Percentiles rank a stretch among this genome's conserved stretches.
Conservation (phyloP, 2,329 filamentous ascomycete genomes). For the Ceratocystis lukuohia region DNA sequence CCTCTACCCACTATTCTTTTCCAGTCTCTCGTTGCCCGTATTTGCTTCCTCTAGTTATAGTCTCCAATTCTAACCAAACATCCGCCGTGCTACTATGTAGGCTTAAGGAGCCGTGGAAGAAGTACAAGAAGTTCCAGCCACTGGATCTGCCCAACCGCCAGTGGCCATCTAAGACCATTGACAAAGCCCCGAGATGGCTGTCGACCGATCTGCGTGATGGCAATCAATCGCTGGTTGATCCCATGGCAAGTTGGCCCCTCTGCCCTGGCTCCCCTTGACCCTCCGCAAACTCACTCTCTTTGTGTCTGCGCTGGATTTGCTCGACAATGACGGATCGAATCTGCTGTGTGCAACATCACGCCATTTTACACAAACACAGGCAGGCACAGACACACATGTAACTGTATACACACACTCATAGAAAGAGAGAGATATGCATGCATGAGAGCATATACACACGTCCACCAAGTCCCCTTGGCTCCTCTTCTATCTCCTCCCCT, state of each 20-base stretch:
- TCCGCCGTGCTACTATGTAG: slow-evolving; percentile 26
- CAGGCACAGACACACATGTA: not conserved
- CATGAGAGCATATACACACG: not conserved
- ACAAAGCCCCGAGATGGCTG: slow-evolving; percentile 82
- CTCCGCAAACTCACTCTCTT: not conserved
- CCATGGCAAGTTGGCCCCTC: slow-evolving; percentile 53
- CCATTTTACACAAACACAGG: not conserved
- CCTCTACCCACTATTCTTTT: not conserved
- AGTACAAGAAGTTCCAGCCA: slow-evolving; percentile 56
- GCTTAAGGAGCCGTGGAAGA: slow-evolving; percentile 64
- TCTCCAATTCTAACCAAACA: too few relatives aligned
- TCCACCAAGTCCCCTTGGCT: not conserved
- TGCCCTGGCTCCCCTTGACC: not conserved
- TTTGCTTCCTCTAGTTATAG: slow-evolving; percentile 7
- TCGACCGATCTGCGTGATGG: slow-evolving; percentile 81
- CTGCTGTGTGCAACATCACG: not conserved
- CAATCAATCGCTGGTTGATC: slow-evolving; percentile 84
- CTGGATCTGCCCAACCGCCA: slow-evolving; percentile 52
- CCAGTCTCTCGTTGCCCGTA: not conserved
- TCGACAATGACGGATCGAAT: not conserved
- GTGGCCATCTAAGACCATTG: slow-evolving; percentile 74
- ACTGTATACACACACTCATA: not conserved
- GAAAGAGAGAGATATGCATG: not conserved
- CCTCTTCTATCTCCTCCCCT: not conserved
- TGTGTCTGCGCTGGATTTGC: not conserved